Base-by-base conservation (phyloP, 352 stramenopile species). In the Phytophthora sansomeana region DNA sequence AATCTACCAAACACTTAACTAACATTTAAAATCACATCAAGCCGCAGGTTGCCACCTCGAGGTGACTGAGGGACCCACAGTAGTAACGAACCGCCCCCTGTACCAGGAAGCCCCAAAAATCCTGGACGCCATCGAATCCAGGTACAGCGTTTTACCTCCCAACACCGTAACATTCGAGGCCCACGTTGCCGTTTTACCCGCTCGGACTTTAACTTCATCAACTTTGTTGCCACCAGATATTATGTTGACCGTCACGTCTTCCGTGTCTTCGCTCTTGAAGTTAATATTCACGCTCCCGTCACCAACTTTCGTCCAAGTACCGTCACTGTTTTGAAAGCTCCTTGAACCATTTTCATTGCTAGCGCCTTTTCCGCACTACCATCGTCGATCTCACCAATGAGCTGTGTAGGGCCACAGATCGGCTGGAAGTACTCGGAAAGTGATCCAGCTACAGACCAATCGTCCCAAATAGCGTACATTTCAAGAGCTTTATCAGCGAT, bases 341-440 rank as follows among this genome's bases (percentile, higher is more conserved):
- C 66, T 28, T 73, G 42, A 4, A 79, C 38, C 0, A 60, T 71
- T 28, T 19, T 48, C 1, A 83, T 44, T 4, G 61, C 75, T 4
- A 83, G 69, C 6, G 72, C 72, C 19, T 69, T 30, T 4, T 75
- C 54, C 0, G 65, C 64, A 29, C 58, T 58, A 21, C 75, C 75
- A 33, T 80, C 66, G 21, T 72, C 63, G 35, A 83, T 74, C 2
- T 74, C 54, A 3, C 72, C 69, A 21, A 80, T 58, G 51, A 75
- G 74, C 10, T 63, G 26, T 2, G 75, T 79, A 13, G 75, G 69
- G 1, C 69, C 69, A 43, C 75, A 81, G 33, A 81, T 77, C 0
- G 75, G 69, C 56, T 83, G 72, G 6, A 83, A 53, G n/a, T 68
- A 81, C 21, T 79, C 66, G n/a, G 69, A 58, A n/a, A 67, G 56